phyloP scores from a whole-genome alignment of 1,284 basidiomycete species.

The Earliella scabrosa region DNA sequence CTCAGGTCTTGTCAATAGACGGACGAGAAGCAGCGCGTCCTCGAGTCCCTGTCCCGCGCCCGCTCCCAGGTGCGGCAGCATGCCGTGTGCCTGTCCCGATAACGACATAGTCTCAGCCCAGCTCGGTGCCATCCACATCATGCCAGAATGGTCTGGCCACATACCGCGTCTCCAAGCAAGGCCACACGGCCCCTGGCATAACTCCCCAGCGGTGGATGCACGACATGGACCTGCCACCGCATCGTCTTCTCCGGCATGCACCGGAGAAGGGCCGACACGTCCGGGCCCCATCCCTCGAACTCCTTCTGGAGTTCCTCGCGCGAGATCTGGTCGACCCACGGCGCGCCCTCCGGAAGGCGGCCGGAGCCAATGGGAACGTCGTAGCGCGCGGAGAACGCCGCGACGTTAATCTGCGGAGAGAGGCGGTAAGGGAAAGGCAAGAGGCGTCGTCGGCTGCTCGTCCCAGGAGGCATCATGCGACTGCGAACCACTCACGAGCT shows the following conservation, averaged over 20 bases:
- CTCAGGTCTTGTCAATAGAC: slow-evolving; percentile 51
- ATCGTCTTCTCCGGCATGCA: slow-evolving; percentile 50
- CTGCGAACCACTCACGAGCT: slow-evolving; percentile 5
- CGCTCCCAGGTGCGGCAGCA: slow-evolving; percentile 62
- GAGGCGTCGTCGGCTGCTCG: no score
- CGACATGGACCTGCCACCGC: slow-evolving; percentile 63
- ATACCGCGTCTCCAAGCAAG: slow-evolving; percentile 62
- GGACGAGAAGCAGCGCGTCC: slow-evolving; percentile 56
- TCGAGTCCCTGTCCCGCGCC: slow-evolving; percentile 69
- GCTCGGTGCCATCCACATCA: neutral
- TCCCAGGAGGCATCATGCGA: no score
- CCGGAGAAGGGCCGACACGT: slow-evolving; percentile 47
- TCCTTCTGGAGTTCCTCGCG: slow-evolving; percentile 49
- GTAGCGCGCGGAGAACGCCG: slow-evolving; percentile 51
- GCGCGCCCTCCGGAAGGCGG: slow-evolving; percentile 37
- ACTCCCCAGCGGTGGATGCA: slow-evolving; percentile 51
- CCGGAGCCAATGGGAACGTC: slow-evolving; percentile 40
- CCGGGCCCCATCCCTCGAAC: slow-evolving; percentile 54
- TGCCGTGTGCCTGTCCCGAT: slow-evolving; percentile 67
- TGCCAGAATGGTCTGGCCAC: slow-evolving; percentile 12
- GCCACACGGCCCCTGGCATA: slow-evolving; percentile 54
- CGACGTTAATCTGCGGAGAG: slow-evolving; percentile 54
- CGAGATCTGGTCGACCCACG: slow-evolving; percentile 52
- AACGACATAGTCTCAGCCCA: neutral
- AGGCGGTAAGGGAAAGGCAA: neutral